A percentile compares a stretch with the other conserved stretches of the same genome.
These are phyloP conservation scores for Mortierella sp. DNA, from an alignment of 371 early-diverging fungal species.

Conservation along the genomic window DNA sequence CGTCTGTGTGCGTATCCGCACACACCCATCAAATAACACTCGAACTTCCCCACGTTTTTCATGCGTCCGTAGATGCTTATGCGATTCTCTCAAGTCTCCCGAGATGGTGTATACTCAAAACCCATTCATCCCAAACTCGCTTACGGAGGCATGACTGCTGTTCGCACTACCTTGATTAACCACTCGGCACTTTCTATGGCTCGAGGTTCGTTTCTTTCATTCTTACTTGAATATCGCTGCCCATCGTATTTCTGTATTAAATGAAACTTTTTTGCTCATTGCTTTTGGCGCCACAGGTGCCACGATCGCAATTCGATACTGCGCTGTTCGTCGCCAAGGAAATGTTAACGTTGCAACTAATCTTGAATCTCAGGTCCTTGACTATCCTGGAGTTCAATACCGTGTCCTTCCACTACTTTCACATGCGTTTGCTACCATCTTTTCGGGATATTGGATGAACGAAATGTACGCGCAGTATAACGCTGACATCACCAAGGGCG, in stretches of 20 bases:
- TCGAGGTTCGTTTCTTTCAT: conserved; percentile 53
- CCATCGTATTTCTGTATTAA: too few relatives aligned
- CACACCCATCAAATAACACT: too few relatives aligned
- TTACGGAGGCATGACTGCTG: conserved; percentile 84
- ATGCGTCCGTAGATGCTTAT: conserved; percentile 73
- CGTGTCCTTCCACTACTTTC: conserved; percentile 80
- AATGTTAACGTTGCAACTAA: conserved; percentile 56
- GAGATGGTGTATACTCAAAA: conserved; percentile 75
- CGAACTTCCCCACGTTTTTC: too few relatives aligned
- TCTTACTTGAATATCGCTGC: neutral
- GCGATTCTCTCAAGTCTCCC: conserved; percentile 80
- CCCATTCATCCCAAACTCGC: conserved; percentile 81
- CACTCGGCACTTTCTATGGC: conserved; percentile 64
- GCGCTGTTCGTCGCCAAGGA: conserved; percentile 66
- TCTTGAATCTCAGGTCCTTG: conserved; percentile 79
- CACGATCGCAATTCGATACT: conserved; percentile 64
- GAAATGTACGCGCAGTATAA: conserved; percentile 75
- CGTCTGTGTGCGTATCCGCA: too few relatives aligned
- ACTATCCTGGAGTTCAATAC: conserved; percentile 82
- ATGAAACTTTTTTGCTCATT: too few relatives aligned
- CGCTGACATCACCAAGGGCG: conserved; percentile 66
- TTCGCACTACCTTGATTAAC: conserved; percentile 77
- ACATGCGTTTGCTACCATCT: conserved; percentile 79
- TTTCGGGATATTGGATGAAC: conserved; percentile 78
- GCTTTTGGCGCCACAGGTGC: conserved; percentile 45